Evolutionary conservation across 345 rosid species (phyloP).

Genomic region (Microcos paniculata): DNA sequence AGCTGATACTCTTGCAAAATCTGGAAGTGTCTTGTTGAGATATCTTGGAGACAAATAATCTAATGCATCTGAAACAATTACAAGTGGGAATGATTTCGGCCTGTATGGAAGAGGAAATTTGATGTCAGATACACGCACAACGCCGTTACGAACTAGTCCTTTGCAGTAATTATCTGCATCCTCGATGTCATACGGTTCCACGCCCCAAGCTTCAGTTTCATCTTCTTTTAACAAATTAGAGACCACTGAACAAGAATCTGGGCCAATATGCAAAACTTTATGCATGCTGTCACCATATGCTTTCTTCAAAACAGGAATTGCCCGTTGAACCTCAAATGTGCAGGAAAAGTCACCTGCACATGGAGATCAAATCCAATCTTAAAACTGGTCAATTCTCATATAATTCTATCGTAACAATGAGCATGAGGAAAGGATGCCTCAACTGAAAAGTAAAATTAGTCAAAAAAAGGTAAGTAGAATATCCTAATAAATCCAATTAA

Average conservation of each 20-base stretch:
- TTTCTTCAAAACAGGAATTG: slow-evolving; percentile 46
- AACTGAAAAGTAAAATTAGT: neutral
- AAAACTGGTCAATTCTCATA: neutral
- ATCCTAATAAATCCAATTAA: neutral
- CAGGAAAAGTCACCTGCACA: slow-evolving; percentile 39
- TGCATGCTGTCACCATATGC: slow-evolving; percentile 50
- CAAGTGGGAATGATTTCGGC: slow-evolving; percentile 51
- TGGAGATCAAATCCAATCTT: slow-evolving; percentile 8
- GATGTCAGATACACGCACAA: slow-evolving; percentile 50
- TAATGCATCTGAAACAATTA: slow-evolving; percentile 44
- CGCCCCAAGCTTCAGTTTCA: slow-evolving; percentile 56
- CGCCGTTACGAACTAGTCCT: slow-evolving; percentile 40
- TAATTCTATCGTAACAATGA: neutral
- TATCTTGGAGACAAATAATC: slow-evolving; percentile 54
- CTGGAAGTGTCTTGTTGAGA: slow-evolving; percentile 54
- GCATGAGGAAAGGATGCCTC: neutral
- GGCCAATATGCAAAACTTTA: slow-evolving; percentile 49
- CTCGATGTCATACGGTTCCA: slow-evolving; percentile 50
- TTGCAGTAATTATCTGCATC: slow-evolving; percentile 44
- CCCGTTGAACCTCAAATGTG: slow-evolving; percentile 39
- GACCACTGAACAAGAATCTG: slow-evolving; percentile 46
- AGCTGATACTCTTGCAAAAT: slow-evolving; percentile 43
- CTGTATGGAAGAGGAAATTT: slow-evolving; percentile 50
- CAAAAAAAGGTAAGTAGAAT: neutral
- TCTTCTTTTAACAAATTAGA: slow-evolving; percentile 42